These are phyloP conservation scores for Rhodosorus marinus DNA, from an alignment of 23 red algal species.

Conservation along the genomic window DNA sequence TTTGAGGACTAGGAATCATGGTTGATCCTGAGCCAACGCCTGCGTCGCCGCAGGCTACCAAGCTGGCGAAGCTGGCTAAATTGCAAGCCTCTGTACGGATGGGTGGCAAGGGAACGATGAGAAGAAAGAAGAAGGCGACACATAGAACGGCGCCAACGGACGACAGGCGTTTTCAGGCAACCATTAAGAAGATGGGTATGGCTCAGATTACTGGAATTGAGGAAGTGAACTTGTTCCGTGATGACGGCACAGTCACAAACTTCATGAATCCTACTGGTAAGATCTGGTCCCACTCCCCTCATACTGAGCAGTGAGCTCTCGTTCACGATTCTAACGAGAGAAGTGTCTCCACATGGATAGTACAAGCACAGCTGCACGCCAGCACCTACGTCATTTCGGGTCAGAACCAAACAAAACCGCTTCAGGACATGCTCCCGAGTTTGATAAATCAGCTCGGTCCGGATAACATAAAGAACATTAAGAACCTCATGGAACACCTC, in stretches of 20 bases:
- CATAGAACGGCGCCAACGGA: slow-evolving; percentile 78
- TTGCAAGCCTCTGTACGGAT: slow-evolving; percentile 73
- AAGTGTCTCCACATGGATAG: too few species aligned
- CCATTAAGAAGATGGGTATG: slow-evolving; percentile 60
- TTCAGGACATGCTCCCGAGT: slow-evolving; percentile 64
- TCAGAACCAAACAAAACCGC: slow-evolving; percentile 28
- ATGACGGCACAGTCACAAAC: slow-evolving; percentile 66
- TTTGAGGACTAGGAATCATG: too few species aligned
- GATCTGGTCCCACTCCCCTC: too few species aligned
- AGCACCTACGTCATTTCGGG: slow-evolving; percentile 79
- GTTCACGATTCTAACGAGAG: too few species aligned
- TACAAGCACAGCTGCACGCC: slow-evolving; percentile 70
- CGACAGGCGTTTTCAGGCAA: slow-evolving; percentile 79
- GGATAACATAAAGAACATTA: slow-evolving; percentile 64
- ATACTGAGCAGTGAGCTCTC: too few species aligned
- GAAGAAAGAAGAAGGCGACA: slow-evolving; percentile 91
- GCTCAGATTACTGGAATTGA: slow-evolving; percentile 69
- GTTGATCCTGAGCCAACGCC: too few species aligned
- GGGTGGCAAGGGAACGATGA: slow-evolving; percentile 87
- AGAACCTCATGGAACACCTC: slow-evolving; percentile 69
- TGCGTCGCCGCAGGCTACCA: slow-evolving; percentile 12
- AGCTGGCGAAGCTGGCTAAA: slow-evolving; percentile 72
- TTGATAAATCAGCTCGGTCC: slow-evolving; percentile 54
- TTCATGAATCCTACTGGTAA: slow-evolving; percentile 52
- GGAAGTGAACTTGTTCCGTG: slow-evolving; percentile 83